Evolutionary conservation across 75 land plant genomes (phyloP).

Genomic region (Picea glauca): DNA sequence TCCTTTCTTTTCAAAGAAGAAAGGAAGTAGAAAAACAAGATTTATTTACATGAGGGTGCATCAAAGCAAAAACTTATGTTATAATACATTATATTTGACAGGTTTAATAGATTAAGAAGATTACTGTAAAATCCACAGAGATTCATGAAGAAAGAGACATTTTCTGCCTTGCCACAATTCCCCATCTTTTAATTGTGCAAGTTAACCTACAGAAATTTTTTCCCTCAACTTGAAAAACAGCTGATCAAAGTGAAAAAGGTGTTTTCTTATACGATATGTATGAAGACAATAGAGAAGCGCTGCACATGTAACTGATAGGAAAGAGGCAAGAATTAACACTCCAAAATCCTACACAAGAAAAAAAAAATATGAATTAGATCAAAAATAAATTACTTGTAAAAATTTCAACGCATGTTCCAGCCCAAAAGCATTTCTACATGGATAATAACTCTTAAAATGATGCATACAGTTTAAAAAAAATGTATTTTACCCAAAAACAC

Average conservation of each 20-base stretch:
- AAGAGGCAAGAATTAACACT: constrained; percentile 53
- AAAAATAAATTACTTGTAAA: not conserved
- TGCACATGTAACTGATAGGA: constrained; percentile 38
- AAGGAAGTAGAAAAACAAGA: too few species aligned
- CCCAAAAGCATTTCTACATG: not conserved
- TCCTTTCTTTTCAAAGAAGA: too few species aligned
- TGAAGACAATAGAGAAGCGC: constrained; percentile 55
- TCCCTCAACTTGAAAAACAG: constrained; percentile 6
- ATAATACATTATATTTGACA: too few species aligned
- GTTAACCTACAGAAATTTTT: not conserved
- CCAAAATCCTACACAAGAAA: constrained; percentile 66
- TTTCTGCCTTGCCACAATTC: not conserved
- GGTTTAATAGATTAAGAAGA: too few species aligned
- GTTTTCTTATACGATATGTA: constrained; percentile 60
- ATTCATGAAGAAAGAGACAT: too few species aligned
- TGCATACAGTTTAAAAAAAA: too few species aligned
- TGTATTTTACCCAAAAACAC: too few species aligned
- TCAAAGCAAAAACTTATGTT: too few species aligned
- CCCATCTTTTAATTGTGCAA: not conserved
- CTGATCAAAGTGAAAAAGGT: constrained; percentile 63
- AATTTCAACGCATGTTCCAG: not conserved
- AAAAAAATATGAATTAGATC: constrained; percentile 1
- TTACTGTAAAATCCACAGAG: too few species aligned
- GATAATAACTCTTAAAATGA: too few species aligned
- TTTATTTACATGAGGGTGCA: too few species aligned